These are phyloP conservation scores for Xylaria sp. DNA, from an alignment of 2,329 filamentous ascomycete species.

Conservation along the genomic window DNA sequence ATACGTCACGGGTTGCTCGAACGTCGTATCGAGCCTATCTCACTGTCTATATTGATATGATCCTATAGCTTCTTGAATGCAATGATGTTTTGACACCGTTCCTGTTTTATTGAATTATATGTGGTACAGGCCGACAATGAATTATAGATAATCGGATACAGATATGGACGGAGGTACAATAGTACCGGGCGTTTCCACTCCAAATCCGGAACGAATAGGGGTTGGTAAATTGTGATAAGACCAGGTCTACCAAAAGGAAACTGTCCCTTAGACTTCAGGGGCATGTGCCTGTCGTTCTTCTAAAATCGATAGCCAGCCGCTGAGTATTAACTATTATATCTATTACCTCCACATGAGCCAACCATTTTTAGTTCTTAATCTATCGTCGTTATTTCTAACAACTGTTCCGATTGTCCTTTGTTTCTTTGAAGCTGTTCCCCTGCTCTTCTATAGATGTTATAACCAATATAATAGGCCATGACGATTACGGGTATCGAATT, in stretches of 20 bases:
- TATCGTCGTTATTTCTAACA: not conserved
- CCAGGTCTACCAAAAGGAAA: constrained; percentile 17
- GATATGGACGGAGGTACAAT: constrained; percentile 6
- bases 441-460: not conserved
- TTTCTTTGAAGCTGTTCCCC: not conserved
- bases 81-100: not conserved
- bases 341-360: not conserved
- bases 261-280: constrained; percentile 2
- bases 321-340: not conserved
- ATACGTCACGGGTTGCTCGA: not conserved
- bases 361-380: not conserved
- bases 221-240: constrained; percentile 22
- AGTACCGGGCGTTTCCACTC: constrained; percentile 13
- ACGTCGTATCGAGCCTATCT: not conserved
- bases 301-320: not conserved
- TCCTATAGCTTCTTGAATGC: not conserved
- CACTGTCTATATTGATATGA: not conserved
- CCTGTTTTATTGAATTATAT: no score
- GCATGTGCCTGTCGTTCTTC: not conserved
- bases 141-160: not conserved
- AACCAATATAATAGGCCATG: not conserved
- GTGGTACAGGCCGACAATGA: no score
- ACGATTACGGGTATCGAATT: not conserved
- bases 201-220: constrained; percentile 24
- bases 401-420: not conserved